These are phyloP conservation scores for Heritiera fomes DNA, from an alignment of 345 rosid species.

Conservation along the genomic window DNA sequence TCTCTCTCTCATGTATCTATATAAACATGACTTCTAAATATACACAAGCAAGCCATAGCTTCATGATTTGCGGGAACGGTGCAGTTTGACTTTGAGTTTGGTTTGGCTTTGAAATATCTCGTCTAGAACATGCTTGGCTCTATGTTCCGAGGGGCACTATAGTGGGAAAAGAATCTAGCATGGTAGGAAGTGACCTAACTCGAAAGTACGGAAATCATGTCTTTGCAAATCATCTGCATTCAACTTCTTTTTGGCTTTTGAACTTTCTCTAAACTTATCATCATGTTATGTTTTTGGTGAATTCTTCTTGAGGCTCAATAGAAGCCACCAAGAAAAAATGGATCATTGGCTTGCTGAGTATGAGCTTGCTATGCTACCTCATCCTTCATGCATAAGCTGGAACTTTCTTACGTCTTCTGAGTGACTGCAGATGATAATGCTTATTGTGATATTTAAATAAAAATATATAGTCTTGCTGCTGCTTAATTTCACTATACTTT, in stretches of 20 bases:
- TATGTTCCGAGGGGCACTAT: neutral
- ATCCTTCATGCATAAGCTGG: neutral
- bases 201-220: neutral
- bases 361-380: neutral
- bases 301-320: neutral
- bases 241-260: neutral
- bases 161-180: neutral
- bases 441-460: neutral
- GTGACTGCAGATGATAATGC: neutral
- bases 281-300: neutral
- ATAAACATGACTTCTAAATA: neutral
- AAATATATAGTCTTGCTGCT: constrained; percentile 1
- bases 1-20: neutral
- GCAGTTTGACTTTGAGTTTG: neutral
- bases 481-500: neutral
- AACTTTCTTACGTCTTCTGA: constrained; percentile 2
- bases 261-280: neutral
- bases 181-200: neutral
- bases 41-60: neutral
- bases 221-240: neutral
- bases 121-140: neutral
- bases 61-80: neutral
- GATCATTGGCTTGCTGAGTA: neutral
- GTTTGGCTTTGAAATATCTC: constrained; percentile 10
- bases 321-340: neutral